These are phyloP conservation scores for Ophiostoma quercus DNA, from an alignment of 2,329 filamentous ascomycete genomes.

Conservation along the genomic window DNA sequence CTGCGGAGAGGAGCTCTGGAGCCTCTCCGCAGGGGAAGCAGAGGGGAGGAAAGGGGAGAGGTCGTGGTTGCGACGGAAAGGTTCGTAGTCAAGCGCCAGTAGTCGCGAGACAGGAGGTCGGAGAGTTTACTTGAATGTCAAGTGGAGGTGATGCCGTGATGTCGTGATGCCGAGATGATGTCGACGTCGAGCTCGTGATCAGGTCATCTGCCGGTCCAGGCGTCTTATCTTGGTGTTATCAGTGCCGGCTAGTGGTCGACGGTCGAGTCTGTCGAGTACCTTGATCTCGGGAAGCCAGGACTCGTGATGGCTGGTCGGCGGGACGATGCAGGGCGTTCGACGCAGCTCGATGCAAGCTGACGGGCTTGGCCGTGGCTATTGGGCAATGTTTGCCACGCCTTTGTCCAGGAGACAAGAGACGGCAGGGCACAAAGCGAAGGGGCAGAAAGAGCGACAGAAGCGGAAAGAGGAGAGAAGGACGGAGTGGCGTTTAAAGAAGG, in stretches of 20 bases:
- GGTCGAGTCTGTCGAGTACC: neutral
- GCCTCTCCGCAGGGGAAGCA: conserved; percentile 26
- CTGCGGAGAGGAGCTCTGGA: conserved; percentile 26
- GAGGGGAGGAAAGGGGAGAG: neutral
- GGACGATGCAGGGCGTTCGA: neutral
- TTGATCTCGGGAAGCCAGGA: neutral
- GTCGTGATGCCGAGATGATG: neutral
- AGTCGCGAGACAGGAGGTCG: neutral
- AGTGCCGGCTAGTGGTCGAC: neutral
- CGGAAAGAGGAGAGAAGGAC: neutral
- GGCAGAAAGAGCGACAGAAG: neutral
- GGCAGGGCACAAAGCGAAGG: conserved; percentile 1
- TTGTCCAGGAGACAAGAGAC: conserved; percentile 11
- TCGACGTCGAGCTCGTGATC: conserved; percentile 5
- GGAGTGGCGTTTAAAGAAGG: neutral
- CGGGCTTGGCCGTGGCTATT: neutral
- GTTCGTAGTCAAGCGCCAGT: neutral
- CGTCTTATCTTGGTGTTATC: neutral
- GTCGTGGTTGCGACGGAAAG: neutral
- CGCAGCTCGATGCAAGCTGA: conserved; percentile 3
- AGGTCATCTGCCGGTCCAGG: neutral
- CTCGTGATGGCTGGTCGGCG: neutral
- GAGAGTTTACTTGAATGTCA: neutral
- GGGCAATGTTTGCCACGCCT: conserved; percentile 11
- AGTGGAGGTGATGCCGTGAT: neutral